Percentiles rank a stretch among this genome's conserved stretches.
These are phyloP conservation scores for Blastobotrys serpentis DNA, from an alignment of 1,139 yeast species.

Conservation along the genomic window DNA sequence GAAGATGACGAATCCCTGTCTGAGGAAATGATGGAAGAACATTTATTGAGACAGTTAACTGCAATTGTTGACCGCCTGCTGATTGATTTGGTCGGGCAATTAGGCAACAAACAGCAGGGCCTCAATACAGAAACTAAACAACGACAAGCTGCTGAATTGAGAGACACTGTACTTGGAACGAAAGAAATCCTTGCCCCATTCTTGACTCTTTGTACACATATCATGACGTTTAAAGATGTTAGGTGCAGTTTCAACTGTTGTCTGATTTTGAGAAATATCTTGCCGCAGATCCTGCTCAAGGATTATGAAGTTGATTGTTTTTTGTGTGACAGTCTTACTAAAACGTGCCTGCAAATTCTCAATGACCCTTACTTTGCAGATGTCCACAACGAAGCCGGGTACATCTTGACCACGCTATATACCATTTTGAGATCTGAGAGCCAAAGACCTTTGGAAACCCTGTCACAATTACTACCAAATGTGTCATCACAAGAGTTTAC, in stretches of 20 bases:
- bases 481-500: slow-evolving; percentile 32
- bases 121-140: slow-evolving; percentile 14
- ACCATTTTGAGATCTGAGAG: slow-evolving; percentile 65
- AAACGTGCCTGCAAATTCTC: slow-evolving; percentile 58
- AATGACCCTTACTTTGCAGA: slow-evolving; percentile 79
- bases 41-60: slow-evolving; percentile 84
- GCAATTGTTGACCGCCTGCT: slow-evolving; percentile 88
- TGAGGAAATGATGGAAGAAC: slow-evolving; percentile 99
- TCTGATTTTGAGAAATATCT: slow-evolving; percentile 68
- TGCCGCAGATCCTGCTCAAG: slow-evolving; percentile 62
- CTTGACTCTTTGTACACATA: slow-evolving; percentile 69
- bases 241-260: slow-evolving; percentile 91
- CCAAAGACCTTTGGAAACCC: slow-evolving; percentile 42
- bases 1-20: slow-evolving; percentile 75
- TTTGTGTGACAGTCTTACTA: slow-evolving; percentile 53
- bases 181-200: slow-evolving; percentile 75
- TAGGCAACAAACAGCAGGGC: slow-evolving; percentile 25
- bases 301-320: slow-evolving; percentile 79
- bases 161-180: slow-evolving; percentile 63
- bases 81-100: slow-evolving; percentile 85
- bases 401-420: slow-evolving; percentile 77
- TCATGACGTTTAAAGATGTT: slow-evolving; percentile 80
- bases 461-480: slow-evolving; percentile 42
- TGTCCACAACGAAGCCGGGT: slow-evolving; percentile 87
- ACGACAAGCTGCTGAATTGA: slow-evolving; percentile 44